Conservation (phyloP, 306 rosid genomes). For the Castanospermum australe region DNA sequence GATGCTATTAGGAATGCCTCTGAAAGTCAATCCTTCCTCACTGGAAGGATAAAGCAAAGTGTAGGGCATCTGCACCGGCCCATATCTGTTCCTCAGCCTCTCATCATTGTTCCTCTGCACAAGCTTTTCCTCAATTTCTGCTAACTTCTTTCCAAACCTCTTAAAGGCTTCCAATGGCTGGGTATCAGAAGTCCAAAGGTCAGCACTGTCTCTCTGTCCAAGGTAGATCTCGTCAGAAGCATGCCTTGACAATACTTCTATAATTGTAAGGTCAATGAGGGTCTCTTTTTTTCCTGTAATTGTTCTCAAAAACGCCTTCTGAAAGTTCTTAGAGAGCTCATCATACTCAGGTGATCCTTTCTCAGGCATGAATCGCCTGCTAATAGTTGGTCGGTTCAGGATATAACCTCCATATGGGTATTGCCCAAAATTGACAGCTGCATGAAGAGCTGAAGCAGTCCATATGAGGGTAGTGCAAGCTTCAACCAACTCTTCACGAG, state of each 20-base stretch:
- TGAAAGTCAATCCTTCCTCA: conserved; percentile 48
- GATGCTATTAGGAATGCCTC: conserved; percentile 68
- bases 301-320: conserved; percentile 34
- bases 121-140: neutral
- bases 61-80: conserved; percentile 53
- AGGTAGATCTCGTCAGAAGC: conserved; percentile 45
- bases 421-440: conserved; percentile 50
- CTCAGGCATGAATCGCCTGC: conserved; percentile 50
- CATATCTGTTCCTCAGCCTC: neutral
- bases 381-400: conserved; percentile 47
- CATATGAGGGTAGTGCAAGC: conserved; percentile 43
- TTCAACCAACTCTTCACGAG: conserved; percentile 28
- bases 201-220: conserved; percentile 36
- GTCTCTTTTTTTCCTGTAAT: conserved; percentile 44
- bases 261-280: conserved; percentile 37
- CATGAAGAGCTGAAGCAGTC: conserved; percentile 54
- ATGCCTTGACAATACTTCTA: conserved; percentile 54
- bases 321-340: conserved; percentile 39
- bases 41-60: conserved; percentile 58
- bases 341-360: conserved; percentile 44
- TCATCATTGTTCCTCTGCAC: neutral
- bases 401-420: conserved; percentile 54
- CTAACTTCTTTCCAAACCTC: neutral
- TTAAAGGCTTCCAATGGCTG: neutral
- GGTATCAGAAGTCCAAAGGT: neutral